Conservation (phyloP, 2,329 filamentous ascomycete species). For the Tolypocladium sp. region DNA sequence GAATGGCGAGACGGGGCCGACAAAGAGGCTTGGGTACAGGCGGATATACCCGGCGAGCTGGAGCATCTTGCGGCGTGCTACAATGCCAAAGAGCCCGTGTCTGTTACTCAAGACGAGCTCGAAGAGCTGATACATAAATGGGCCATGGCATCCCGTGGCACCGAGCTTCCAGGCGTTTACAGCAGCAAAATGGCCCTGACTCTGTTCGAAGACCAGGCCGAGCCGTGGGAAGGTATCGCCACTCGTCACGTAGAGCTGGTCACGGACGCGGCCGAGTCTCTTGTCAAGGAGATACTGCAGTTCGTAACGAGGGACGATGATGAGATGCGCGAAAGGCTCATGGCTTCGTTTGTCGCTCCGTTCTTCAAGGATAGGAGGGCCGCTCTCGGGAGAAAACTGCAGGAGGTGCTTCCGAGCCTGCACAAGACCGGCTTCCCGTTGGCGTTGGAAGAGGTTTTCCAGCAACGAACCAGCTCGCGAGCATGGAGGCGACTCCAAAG, state of each 20-base stretch:
- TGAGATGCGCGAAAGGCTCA: not conserved
- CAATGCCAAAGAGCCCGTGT: not conserved
- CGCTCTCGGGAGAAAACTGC: not conserved
- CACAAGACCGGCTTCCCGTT: not conserved
- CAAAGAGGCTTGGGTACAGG: not conserved
- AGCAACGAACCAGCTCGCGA: not conserved
- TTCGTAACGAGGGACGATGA: not conserved
- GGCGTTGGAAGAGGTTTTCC: not conserved
- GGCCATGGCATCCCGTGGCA: constrained; percentile 14
- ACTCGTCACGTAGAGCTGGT: not conserved
- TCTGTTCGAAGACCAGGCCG: constrained; percentile 50
- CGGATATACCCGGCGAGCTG: not conserved
- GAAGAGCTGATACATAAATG: constrained; percentile 9
- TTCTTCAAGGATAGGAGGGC: not conserved
- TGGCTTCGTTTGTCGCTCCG: not conserved
- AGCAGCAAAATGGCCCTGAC: constrained; percentile 49
- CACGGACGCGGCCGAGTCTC: constrained; percentile 1
- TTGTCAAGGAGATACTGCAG: not conserved
- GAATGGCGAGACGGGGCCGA: not conserved
- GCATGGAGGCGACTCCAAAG: not conserved
- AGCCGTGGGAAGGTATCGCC: constrained; percentile 41
- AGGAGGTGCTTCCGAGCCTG: not conserved
- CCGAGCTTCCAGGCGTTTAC: constrained; percentile 52
- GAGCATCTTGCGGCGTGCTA: not conserved
- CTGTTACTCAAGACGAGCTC: not conserved